Conservation (phyloP, 2,329 filamentous ascomycete genomes). For the Sarocladium oryzae region DNA sequence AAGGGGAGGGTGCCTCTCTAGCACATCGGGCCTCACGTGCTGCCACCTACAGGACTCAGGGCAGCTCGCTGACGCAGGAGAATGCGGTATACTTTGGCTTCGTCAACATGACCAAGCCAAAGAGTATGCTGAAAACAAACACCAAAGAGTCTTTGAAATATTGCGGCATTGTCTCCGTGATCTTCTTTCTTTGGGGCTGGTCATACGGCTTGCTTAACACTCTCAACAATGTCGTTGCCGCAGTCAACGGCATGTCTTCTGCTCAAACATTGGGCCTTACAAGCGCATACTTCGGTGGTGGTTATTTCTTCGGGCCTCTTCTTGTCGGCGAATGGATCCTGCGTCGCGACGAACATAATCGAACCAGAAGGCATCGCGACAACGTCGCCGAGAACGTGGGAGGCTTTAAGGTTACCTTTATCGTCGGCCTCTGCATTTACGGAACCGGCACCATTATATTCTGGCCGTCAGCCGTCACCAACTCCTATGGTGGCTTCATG, state of each 20-base stretch:
- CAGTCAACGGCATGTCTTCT: conserved; percentile 52
- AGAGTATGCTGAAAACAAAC: conserved; percentile 63
- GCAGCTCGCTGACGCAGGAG: conserved; percentile 28
- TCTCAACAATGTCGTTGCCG: conserved; percentile 65
- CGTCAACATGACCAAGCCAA: conserved; percentile 62
- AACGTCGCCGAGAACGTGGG: conserved; percentile 40
- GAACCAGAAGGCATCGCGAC: conserved; percentile 33
- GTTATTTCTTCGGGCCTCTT: conserved; percentile 64
- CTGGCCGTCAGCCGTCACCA: conserved; percentile 72
- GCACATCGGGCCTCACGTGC: conserved; percentile 12
- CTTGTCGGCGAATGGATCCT: conserved; percentile 66
- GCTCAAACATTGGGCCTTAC: conserved; percentile 62
- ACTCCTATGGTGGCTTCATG: conserved; percentile 72
- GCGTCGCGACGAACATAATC: conserved; percentile 56
- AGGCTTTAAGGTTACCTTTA: conserved; percentile 77
- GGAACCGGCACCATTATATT: conserved; percentile 75
- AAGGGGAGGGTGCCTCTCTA: conserved; percentile 9
- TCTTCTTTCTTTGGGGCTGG: conserved; percentile 88
- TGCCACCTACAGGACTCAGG: conserved; percentile 27
- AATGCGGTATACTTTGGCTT: conserved; percentile 66
- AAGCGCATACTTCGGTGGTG: conserved; percentile 63
- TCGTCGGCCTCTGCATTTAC: conserved; percentile 69
- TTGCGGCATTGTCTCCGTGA: conserved; percentile 65
- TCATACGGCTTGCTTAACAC: conserved; percentile 83
- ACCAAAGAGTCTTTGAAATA: conserved; percentile 62